phyloP scores from a whole-genome alignment of 768 basidiomycete genomes.

The Boletus vinaceobasis region DNA sequence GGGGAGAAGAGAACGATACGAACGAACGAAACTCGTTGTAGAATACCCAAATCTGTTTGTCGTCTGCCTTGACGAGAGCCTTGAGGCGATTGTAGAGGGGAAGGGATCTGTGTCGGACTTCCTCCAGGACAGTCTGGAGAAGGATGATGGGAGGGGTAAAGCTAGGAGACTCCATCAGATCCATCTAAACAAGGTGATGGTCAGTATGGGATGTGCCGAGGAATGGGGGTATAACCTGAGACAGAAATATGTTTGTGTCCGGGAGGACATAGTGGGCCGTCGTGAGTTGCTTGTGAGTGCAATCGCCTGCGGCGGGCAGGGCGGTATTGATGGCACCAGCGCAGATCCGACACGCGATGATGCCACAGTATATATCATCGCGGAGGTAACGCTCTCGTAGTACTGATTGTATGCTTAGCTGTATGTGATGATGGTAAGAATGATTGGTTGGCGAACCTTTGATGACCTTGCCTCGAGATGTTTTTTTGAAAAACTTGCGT shows the following conservation, averaged over 20 bases:
- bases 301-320: conserved; percentile 60
- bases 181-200: conserved; percentile 61
- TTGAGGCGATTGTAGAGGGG: conserved; percentile 93
- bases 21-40: conserved; percentile 86
- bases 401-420: conserved; percentile 45
- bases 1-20: conserved; percentile 26
- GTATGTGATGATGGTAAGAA: neutral
- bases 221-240: conserved; percentile 49
- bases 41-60: conserved; percentile 80
- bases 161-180: conserved; percentile 76
- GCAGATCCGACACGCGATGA: conserved; percentile 68
- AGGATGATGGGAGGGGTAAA: conserved; percentile 82
- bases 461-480: conserved; percentile 87
- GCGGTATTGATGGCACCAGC: conserved; percentile 35
- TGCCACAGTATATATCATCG: conserved; percentile 86
- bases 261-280: conserved; percentile 81
- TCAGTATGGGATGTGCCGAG: neutral
- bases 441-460: conserved; percentile 55
- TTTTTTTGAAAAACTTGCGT: conserved; percentile 95
- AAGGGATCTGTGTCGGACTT: conserved; percentile 91
- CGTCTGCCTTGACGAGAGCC: conserved; percentile 77
- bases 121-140: conserved; percentile 93
- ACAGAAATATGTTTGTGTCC: conserved; percentile 93
- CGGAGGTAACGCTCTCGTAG: conserved; percentile 92
- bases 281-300: conserved; percentile 52